Conservation (phyloP, 306 rosid species). For the Acacia crassicarpa region DNA sequence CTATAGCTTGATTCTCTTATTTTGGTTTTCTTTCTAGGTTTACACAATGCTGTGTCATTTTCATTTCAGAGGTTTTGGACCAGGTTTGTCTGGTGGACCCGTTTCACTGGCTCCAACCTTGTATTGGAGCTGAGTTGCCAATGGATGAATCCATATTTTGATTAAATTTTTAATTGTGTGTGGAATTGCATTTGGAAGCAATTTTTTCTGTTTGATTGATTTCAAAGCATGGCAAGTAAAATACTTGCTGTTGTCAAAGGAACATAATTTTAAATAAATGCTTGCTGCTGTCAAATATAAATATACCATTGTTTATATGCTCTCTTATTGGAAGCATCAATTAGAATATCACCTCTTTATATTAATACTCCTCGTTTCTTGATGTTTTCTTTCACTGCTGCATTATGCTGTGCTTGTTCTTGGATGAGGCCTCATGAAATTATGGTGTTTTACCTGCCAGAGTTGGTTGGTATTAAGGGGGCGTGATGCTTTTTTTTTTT, state of each 20-base stretch:
- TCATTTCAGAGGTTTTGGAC: neutral
- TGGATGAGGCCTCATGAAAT: neutral
- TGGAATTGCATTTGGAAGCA: neutral
- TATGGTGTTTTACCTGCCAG: neutral
- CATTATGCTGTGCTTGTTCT: conserved; percentile 5
- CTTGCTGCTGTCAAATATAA: too few species aligned
- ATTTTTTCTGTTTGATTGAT: conserved; percentile 7
- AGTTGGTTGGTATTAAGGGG: neutral
- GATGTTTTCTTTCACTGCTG: neutral
- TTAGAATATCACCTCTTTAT: conserved; percentile 8
- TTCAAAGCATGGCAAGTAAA: too few species aligned
- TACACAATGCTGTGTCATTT: conserved; percentile 7
- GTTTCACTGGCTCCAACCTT: neutral
- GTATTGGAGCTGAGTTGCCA: neutral
- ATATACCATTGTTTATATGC: too few species aligned
- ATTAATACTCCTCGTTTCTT: neutral
- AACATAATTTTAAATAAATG: too few species aligned
- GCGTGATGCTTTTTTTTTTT: too few species aligned
- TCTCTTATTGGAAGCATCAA: neutral
- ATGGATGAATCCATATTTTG: neutral
- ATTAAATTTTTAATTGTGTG: neutral
- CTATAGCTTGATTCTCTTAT: neutral
- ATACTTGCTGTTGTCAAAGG: too few species aligned
- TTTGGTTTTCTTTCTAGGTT: conserved; percentile 17
- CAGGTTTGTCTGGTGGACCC: neutral